phyloP scores from a whole-genome alignment of 2,329 filamentous ascomycete genomes.

The Balansia obtecta region DNA sequence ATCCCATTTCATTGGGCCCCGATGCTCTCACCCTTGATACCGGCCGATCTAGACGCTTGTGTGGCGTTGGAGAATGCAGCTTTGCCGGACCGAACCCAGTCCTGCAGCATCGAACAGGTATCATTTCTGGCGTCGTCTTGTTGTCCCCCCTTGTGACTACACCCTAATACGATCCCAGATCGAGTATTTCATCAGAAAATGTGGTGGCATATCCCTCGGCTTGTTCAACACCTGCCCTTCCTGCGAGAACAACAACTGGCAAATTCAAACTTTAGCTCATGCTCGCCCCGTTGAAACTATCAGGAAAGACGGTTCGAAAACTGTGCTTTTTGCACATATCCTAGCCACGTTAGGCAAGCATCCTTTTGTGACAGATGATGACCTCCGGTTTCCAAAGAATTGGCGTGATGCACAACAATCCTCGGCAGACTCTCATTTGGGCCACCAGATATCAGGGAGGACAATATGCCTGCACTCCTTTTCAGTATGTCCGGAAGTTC shows the following conservation, averaged over 20 bases:
- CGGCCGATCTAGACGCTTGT: conserved; percentile 50
- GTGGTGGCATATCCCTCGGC: conserved; percentile 58
- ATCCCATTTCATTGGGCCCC: conserved; percentile 49
- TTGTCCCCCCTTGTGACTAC: background rate
- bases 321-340: conserved; percentile 64
- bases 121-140: conserved; percentile 5
- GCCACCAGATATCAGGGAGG: conserved; percentile 60
- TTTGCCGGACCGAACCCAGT: conserved; percentile 37
- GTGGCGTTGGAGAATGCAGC: conserved; percentile 20
- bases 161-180: conserved; percentile 12
- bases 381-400: conserved; percentile 61
- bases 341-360: conserved; percentile 59
- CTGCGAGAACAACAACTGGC: conserved; percentile 31
- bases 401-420: conserved; percentile 42
- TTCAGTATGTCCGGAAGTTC: conserved; percentile 63
- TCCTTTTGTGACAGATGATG: conserved; percentile 36
- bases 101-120: conserved; percentile 43
- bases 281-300: conserved; percentile 43
- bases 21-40: conserved; percentile 53
- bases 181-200: conserved; percentile 14
- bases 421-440: conserved; percentile 29
- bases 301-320: conserved; percentile 18
- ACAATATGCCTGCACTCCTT: conserved; percentile 77
- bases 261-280: conserved; percentile 37
- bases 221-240: conserved; percentile 58